These are phyloP conservation scores for Xylaria intraflava DNA, from an alignment of 495 filamentous ascomycete genomes.

Conservation along the genomic window DNA sequence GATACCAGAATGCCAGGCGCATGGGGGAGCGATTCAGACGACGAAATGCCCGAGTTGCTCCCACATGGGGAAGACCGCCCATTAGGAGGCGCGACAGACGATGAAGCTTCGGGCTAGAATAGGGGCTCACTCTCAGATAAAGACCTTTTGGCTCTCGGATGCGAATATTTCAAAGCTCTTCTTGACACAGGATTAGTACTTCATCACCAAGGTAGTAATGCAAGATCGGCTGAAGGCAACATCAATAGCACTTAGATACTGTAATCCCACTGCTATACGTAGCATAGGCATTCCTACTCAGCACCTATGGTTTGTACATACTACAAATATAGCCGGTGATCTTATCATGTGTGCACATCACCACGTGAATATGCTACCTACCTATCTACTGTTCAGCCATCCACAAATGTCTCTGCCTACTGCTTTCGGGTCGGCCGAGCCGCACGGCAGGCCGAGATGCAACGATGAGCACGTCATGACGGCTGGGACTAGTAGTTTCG, in stretches of 20 bases:
- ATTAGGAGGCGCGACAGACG: slow-evolving; percentile 5
- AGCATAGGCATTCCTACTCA: too few species aligned
- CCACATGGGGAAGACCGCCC: background rate
- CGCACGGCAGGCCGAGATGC: too few species aligned
- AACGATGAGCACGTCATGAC: slow-evolving; percentile 19
- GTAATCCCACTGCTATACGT: too few species aligned
- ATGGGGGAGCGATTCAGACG: slow-evolving; percentile 9
- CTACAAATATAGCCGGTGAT: too few species aligned
- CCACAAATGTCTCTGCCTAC: background rate
- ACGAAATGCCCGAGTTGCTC: background rate
- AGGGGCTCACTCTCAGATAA: background rate
- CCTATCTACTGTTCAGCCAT: too few species aligned
- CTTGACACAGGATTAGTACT: background rate
- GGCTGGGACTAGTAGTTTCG: slow-evolving; percentile 15
- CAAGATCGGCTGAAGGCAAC: too few species aligned
- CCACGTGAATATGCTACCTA: too few species aligned
- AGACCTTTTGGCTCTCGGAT: background rate
- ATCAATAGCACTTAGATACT: too few species aligned
- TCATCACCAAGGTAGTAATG: too few species aligned
- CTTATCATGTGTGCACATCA: too few species aligned
- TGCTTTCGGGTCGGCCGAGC: too few species aligned
- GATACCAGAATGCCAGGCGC: slow-evolving; percentile 10
- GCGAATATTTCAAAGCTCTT: background rate
- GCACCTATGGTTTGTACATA: too few species aligned
- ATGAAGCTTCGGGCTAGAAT: slow-evolving; percentile 13